Base-by-base conservation (phyloP, 2,329 filamentous ascomycete genomes). In the Diaporthe humulicola region DNA sequence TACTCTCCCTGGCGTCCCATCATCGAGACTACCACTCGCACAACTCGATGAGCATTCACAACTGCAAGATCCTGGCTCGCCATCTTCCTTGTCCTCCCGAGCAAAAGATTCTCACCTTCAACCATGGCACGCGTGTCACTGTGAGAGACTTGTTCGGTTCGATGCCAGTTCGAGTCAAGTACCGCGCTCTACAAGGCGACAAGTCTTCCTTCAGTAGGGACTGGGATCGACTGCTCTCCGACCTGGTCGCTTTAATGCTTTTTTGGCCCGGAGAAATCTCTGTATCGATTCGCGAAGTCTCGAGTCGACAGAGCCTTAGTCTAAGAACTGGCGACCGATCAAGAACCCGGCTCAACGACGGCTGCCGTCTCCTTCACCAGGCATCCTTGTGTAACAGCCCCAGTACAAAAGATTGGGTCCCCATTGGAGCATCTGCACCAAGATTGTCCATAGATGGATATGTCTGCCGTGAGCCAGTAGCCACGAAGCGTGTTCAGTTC, bases 141-240 rank as follows among this genome's bases (percentile, higher is more conserved):
- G 93, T 98, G 8, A 90, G 92, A 73, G 93, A 98, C 81, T 86
- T 98, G 1, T 98, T 98, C 83, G 95, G 96, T 0, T 93, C 92
- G 74, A 94, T 98, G 90, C 95, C 96, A 0, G 96, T 98, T 17
- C 92, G 96, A 19, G 93, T 97, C 36, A 98, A 97, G 81, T 94
- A 95, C 78, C 90, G 95, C 76, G 90, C 90, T 0, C 78, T 91
- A 4, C 84, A 86, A 77, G 82, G 87, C 52, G 85, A 90, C 79
- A 87, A 86, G 78, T 77, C 87, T 15, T 80, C 86, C 33, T 86
- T 92, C 64, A 83, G 89, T 28, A 93, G 88, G 77, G 88, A 93
- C 70, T 96, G 94, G 91, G 89, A 91, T 38, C 83, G 83, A 1
- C 83, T 98, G 22, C 89, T 90, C 76, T 88, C 85, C 67, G 84